Evolutionary conservation across 1,139 yeast genomes (phyloP), one percentile per base, ranked within the genome.

Genomic region (Taphrina wiesneri): DNA sequence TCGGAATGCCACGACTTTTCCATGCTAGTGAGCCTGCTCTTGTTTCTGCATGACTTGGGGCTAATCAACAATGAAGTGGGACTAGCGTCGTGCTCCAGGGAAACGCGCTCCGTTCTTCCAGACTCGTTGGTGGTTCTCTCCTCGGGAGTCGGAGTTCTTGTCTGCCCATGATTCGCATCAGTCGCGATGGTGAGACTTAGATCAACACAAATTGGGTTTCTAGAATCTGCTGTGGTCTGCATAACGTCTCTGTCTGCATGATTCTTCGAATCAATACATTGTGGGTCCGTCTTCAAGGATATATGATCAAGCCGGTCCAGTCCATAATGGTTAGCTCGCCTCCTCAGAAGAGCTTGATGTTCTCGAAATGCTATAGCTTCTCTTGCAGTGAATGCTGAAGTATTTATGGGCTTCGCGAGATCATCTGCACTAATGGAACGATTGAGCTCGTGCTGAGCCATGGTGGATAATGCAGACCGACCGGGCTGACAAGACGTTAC

Each of bases 361-460:
- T 49, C 54, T 21, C 54, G 17, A 17, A 19, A 26, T 1, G 36
- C 36, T 28, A 49, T 49, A 2, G 54, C 54, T 28, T 26, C 36
- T 49, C 34, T 26, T 9, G 54, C 23, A n/a, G 54, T 49, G 21
- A 49, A 2, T 7, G 21, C 11, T 5, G 54, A 25, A 26, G 17
- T 49, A 17, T 17, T 13, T 30, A 49, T 45, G 2, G 49, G 28
- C 11, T 23, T 23, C 3, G 15, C 2, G 7, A 21, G 49, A 9
- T 45, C 49, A 13, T 23, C 49, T 9, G 28, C 28, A n/a, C 49
- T 45, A 9, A 13, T 1, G 5, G 11, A 5, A 19, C 49, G 49
- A 45, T 45, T 45, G 49, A 45, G 49, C 28, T 23, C 49, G 47
- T 26, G 61, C 49, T 49, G 57, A n/a, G 52, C 57, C 64, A 49